Evolutionary conservation across 495 filamentous ascomycete species (phyloP).

Genomic region (Penicillium lagena): DNA sequence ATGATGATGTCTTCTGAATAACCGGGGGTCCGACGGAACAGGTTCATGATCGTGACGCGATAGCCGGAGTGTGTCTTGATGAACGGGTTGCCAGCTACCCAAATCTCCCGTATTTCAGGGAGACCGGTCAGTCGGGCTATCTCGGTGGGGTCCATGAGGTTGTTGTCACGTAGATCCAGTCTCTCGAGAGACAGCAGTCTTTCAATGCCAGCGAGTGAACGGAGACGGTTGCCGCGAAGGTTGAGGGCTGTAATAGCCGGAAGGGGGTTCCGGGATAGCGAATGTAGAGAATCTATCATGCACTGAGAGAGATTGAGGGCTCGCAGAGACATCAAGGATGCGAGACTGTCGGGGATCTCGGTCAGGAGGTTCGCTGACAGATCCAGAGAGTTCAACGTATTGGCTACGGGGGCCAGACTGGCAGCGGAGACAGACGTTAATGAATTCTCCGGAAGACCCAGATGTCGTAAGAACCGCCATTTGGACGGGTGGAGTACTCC

Average conservation of each 20-base stretch:
- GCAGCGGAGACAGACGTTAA: constrained; percentile 68
- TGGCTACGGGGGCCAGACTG: constrained; percentile 74
- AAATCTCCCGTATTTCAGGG: constrained; percentile 87
- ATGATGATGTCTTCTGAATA: constrained; percentile 87
- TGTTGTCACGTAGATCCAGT: constrained; percentile 88
- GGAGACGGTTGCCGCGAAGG: constrained; percentile 80
- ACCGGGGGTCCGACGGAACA: constrained; percentile 88
- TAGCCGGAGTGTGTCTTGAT: constrained; percentile 80
- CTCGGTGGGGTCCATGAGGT: constrained; percentile 82
- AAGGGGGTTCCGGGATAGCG: constrained; percentile 75
- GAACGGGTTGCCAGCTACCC: constrained; percentile 85
- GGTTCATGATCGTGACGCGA: constrained; percentile 86
- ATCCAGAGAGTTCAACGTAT: constrained; percentile 83
- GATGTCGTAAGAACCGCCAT: constrained; percentile 89
- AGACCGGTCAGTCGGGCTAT: constrained; percentile 83
- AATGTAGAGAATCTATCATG: constrained; percentile 95
- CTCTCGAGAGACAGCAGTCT: constrained; percentile 80
- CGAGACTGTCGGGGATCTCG: constrained; percentile 84
- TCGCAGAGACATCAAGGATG: constrained; percentile 71
- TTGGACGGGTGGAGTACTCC: constrained; percentile 71
- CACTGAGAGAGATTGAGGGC: constrained; percentile 90
- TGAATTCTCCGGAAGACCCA: constrained; percentile 87
- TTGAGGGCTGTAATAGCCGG: constrained; percentile 93
- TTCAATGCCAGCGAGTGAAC: constrained; percentile 86
- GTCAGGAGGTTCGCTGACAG: constrained; percentile 86